Conservation (phyloP, 306 rosid species). For the Macrotyloma uniflorum region DNA sequence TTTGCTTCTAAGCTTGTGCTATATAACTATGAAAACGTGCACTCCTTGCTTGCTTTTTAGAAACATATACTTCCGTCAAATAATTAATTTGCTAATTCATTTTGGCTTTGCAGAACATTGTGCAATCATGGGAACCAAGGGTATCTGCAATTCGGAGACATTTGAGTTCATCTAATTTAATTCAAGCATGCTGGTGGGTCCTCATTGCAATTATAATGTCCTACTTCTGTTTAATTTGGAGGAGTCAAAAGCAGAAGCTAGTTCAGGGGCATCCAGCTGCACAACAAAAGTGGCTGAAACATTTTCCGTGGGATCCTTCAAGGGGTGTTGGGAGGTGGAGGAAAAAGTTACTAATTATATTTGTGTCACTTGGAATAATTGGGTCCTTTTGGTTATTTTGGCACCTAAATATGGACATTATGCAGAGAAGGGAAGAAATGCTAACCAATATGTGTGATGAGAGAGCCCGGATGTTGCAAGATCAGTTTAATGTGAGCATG, state of each 20-base stretch:
- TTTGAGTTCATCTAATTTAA: constrained; percentile 40
- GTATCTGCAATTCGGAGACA: constrained; percentile 41
- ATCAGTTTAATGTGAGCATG: constrained; percentile 94
- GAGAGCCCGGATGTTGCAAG: constrained; percentile 97
- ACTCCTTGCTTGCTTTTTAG: constrained; percentile 30
- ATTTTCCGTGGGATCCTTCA: constrained; percentile 44
- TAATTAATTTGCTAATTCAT: constrained; percentile 30
- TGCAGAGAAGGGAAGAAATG: constrained; percentile 70
- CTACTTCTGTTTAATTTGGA: constrained; percentile 49
- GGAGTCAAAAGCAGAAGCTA: constrained; percentile 48
- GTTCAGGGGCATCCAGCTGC: constrained; percentile 40
- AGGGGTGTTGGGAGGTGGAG: constrained; percentile 80
- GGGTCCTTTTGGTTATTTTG: constrained; percentile 69
- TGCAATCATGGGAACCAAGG: constrained; percentile 42
- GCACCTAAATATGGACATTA: constrained; percentile 55
- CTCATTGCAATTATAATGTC: constrained; percentile 57
- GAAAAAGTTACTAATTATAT: constrained; percentile 57
- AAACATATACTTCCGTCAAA: constrained; percentile 15
- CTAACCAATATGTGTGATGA: constrained; percentile 97
- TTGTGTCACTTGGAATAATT: constrained; percentile 55
- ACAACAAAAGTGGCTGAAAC: constrained; percentile 49
- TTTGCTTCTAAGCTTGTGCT: constrained; percentile 20
- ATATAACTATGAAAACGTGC: constrained; percentile 17
- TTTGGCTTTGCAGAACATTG: constrained; percentile 47
- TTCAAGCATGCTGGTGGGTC: constrained; percentile 59